phyloP scores from a whole-genome alignment of 768 basidiomycete species.

The Candolleomyces aberdarensis region DNA sequence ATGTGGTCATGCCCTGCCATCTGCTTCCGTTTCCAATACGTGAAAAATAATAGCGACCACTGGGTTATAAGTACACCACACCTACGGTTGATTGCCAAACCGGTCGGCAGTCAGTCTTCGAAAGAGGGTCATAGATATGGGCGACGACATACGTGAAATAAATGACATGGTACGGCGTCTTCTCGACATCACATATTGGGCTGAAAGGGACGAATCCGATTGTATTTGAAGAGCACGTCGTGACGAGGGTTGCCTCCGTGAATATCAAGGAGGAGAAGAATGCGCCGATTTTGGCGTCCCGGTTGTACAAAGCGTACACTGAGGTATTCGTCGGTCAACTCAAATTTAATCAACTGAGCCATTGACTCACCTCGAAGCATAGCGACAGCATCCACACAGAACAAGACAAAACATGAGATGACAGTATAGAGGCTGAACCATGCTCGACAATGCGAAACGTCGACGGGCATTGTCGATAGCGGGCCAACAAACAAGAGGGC shows the following conservation, averaged over 20 bases:
- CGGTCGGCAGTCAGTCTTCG: not conserved
- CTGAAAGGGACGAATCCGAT: slow-evolving; percentile 4
- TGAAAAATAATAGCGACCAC: slow-evolving; percentile 1
- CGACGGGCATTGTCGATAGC: not conserved
- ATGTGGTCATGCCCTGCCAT: slow-evolving; percentile 4
- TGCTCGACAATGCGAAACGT: not conserved
- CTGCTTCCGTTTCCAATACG: slow-evolving; percentile 2
- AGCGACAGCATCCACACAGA: slow-evolving; percentile 5
- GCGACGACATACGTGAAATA: slow-evolving; percentile 4
- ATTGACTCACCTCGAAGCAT: slow-evolving; percentile 8
- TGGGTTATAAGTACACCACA: slow-evolving; percentile 3
- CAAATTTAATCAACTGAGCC: not conserved
- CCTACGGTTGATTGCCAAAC: not conserved
- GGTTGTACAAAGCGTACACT: slow-evolving; percentile 8
- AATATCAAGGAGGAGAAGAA: slow-evolving; percentile 8
- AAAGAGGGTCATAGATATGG: not conserved
- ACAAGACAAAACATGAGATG: not conserved
- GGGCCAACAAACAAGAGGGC: slow-evolving; percentile 2
- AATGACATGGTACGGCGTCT: slow-evolving; percentile 4
- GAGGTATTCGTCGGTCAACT: not conserved
- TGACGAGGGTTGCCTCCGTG: slow-evolving; percentile 9
- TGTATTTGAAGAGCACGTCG: slow-evolving; percentile 3
- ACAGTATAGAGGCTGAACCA: slow-evolving; percentile 1
- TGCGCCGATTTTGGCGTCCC: slow-evolving; percentile 5
- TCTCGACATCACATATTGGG: slow-evolving; percentile 3